phyloP scores from a whole-genome alignment of 164 flowering plant species.

The Magnolia sinica region DNA sequence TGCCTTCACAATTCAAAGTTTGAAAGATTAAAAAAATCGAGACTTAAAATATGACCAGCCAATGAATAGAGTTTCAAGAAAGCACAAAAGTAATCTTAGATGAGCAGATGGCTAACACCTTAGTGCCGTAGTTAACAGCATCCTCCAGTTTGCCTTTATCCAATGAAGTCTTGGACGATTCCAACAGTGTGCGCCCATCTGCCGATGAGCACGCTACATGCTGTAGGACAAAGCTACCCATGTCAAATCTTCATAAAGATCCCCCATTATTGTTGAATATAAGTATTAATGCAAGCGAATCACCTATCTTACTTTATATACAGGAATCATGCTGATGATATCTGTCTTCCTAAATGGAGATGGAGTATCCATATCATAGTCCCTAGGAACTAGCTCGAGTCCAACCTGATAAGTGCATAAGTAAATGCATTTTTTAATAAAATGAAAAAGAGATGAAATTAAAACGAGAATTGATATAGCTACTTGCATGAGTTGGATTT shows the following conservation, averaged over 20 bases:
- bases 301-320: slow-evolving; percentile 60
- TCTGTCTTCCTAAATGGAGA: slow-evolving; percentile 70
- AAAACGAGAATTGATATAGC: not conserved
- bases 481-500: not conserved
- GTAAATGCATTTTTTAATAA: not conserved
- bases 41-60: not conserved
- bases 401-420: slow-evolving; percentile 62
- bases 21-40: slow-evolving; percentile 3
- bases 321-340: slow-evolving; percentile 82
- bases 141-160: slow-evolving; percentile 97
- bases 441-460: not conserved
- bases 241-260: slow-evolving; percentile 11
- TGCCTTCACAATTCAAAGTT: slow-evolving; percentile 52
- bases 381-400: slow-evolving; percentile 87
- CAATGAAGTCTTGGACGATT: slow-evolving; percentile 89
- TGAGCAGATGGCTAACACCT: slow-evolving; percentile 40
- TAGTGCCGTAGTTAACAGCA: slow-evolving; percentile 93
- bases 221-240: slow-evolving; percentile 32
- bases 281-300: not conserved
- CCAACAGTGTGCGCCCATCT: slow-evolving; percentile 88
- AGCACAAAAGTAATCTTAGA: not conserved
- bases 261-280: not conserved
- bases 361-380: slow-evolving; percentile 76
- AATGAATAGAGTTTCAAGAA: not conserved
- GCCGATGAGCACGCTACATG: slow-evolving; percentile 98